Evolutionary conservation across 495 filamentous ascomycete genomes (phyloP).

Genomic region (Cladorrhinum samala): DNA sequence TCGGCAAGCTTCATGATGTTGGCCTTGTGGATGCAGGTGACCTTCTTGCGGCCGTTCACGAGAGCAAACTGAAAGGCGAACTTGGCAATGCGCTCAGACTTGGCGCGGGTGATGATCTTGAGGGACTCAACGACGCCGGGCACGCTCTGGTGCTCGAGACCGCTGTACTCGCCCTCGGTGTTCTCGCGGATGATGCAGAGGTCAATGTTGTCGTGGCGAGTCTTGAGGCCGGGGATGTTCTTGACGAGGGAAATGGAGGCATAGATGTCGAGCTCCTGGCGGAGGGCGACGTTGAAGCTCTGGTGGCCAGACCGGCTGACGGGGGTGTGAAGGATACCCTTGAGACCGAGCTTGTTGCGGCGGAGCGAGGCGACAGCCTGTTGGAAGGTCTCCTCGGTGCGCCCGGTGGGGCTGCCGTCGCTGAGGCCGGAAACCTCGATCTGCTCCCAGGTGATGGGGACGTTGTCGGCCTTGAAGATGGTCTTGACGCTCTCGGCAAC

Average conservation of each 20-base stretch:
- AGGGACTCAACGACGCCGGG: constrained; percentile 96
- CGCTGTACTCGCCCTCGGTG: constrained; percentile 98
- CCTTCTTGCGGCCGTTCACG: constrained; percentile 97
- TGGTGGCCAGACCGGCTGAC: constrained; percentile 96
- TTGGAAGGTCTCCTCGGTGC: constrained; percentile 89
- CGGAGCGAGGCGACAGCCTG: constrained; percentile 91
- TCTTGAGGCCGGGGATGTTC: constrained; percentile 98
- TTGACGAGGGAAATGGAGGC: constrained; percentile 96
- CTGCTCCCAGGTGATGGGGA: constrained; percentile 98
- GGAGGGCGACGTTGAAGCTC: constrained; percentile 98
- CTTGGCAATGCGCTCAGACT: constrained; percentile 97
- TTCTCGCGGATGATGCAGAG: constrained; percentile 99
- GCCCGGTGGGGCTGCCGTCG: constrained; percentile 69
- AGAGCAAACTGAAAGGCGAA: constrained; percentile 97
- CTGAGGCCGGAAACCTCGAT: constrained; percentile 86
- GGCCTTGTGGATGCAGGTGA: constrained; percentile 98
- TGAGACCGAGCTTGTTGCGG: constrained; percentile 96
- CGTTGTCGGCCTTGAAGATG: constrained; percentile 98
- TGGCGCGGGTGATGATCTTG: constrained; percentile 98
- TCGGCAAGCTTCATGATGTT: constrained; percentile 99
- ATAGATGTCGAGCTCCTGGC: constrained; percentile 99
- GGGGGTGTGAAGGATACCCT: constrained; percentile 95
- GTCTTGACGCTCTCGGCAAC: constrained; percentile 97
- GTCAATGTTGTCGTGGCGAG: constrained; percentile 92
- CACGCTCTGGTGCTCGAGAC: constrained; percentile 96